These are phyloP conservation scores for Lathyrus tuberosus DNA, from an alignment of 306 rosid genomes.

Conservation along the genomic window DNA sequence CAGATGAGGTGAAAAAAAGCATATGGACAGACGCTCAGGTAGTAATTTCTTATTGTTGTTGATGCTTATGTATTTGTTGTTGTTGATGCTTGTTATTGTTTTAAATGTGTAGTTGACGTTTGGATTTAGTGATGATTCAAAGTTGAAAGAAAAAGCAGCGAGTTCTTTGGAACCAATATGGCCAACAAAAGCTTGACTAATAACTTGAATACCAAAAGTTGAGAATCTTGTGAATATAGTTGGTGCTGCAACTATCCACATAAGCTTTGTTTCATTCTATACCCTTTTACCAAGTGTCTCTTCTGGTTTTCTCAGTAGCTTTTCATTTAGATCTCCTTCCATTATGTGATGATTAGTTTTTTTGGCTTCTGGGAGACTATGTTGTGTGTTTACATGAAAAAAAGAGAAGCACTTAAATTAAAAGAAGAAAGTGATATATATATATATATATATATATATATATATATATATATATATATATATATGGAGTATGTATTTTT, in stretches of 20 bases:
- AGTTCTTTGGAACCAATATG: slow-evolving; percentile 54
- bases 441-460: too few relatives aligned
- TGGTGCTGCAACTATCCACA: slow-evolving; percentile 65
- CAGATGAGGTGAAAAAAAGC: too few relatives aligned
- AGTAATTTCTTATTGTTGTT: too few relatives aligned
- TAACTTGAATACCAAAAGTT: slow-evolving; percentile 54
- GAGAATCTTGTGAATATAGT: slow-evolving; percentile 51
- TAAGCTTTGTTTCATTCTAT: slow-evolving; percentile 47
- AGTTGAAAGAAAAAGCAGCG: slow-evolving; percentile 52
- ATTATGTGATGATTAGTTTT: not conserved
- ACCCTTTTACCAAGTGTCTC: slow-evolving; percentile 32
- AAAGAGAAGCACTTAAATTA: not conserved
- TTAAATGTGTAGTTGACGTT: too few relatives aligned
- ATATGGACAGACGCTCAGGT: too few relatives aligned
- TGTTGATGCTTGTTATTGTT: too few relatives aligned
- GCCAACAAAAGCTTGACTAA: slow-evolving; percentile 58
- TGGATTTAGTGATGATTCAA: too few relatives aligned
- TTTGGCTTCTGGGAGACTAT: not conserved
- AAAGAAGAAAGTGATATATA: too few relatives aligned
- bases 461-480: too few relatives aligned
- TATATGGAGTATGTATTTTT: too few relatives aligned
- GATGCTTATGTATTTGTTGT: too few relatives aligned
- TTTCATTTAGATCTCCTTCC: slow-evolving; percentile 38
- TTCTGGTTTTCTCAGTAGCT: slow-evolving; percentile 19
- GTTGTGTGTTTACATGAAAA: not conserved